Percentiles rank a stretch among this genome's conserved stretches.
Conservation (phyloP, 1,139 yeast genomes). For the Pichia inconspicua region DNA sequence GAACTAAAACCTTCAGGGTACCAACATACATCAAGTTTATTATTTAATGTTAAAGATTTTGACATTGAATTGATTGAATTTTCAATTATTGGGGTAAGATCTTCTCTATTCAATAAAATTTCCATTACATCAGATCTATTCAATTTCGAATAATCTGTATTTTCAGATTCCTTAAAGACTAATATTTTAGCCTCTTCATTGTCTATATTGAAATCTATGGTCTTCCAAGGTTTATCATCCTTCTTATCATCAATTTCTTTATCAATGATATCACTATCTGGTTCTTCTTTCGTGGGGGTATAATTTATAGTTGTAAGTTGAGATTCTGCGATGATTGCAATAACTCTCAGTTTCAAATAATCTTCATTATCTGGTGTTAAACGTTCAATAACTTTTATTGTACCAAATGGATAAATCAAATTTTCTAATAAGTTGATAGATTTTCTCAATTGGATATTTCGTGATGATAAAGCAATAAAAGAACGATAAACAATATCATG, state of each 20-base stretch:
- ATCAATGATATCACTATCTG: not conserved
- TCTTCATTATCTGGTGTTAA: not conserved
- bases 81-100: not conserved
- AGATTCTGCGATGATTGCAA: constrained; percentile 6
- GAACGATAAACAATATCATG: constrained; percentile 22
- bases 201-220: constrained; percentile 5
- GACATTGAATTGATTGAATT: constrained; percentile 8
- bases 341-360: not conserved
- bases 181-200: constrained; percentile 11
- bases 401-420: constrained; percentile 12
- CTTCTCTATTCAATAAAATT: not conserved
- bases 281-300: not conserved
- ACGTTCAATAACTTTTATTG: constrained; percentile 1
- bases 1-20: constrained; percentile 39
- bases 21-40: constrained; percentile 20
- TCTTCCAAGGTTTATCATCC: constrained; percentile 10
- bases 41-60: constrained; percentile 7
- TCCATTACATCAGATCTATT: not conserved
- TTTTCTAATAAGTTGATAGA: constrained; percentile 3
- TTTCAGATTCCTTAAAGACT: constrained; percentile 8
- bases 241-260: not conserved
- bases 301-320: constrained; percentile 2
- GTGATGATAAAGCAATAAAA: constrained; percentile 26
- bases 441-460: constrained; percentile 16
- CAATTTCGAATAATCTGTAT: not conserved